Percentiles rank a stretch among this genome's conserved stretches.
These are phyloP conservation scores for Tolypocladium sp. DNA, from an alignment of 2,329 filamentous ascomycete species.

Conservation along the genomic window DNA sequence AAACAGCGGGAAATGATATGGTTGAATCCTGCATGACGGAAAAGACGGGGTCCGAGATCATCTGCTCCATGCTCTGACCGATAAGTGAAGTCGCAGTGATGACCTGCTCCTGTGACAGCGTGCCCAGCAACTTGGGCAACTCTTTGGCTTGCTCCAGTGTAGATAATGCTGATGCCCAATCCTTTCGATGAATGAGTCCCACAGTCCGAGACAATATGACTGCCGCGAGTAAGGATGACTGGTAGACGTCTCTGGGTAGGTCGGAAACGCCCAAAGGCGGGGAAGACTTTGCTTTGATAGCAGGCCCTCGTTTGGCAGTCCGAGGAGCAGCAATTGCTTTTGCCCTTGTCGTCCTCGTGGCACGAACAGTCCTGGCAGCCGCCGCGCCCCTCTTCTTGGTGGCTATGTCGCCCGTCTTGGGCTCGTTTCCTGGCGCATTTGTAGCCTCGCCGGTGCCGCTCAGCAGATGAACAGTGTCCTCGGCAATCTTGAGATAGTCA, in stretches of 20 bases:
- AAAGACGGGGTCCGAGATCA: slow-evolving; percentile 74
- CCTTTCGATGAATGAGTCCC: slow-evolving; percentile 36
- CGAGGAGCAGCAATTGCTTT: slow-evolving; percentile 6
- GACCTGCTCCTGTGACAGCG: slow-evolving; percentile 43
- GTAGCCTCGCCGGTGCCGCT: slow-evolving; percentile 11
- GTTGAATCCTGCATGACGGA: slow-evolving; percentile 89
- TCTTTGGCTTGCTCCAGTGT: slow-evolving; percentile 42
- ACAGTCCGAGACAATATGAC: slow-evolving; percentile 29
- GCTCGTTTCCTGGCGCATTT: background rate
- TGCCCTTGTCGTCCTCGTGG: slow-evolving; percentile 12
- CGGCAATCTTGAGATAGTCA: slow-evolving; percentile 37
- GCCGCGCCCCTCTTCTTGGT: slow-evolving; percentile 6
- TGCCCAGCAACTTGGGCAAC: slow-evolving; percentile 29
- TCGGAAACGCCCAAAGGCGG: slow-evolving; percentile 7
- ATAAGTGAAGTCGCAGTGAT: slow-evolving; percentile 60
- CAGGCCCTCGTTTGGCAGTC: slow-evolving; percentile 2
- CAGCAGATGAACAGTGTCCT: slow-evolving; percentile 32
- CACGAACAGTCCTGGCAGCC: slow-evolving; percentile 13
- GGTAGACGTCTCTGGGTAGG: slow-evolving; percentile 22
- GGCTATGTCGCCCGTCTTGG: background rate
- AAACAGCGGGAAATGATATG: slow-evolving; percentile 71
- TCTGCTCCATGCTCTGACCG: slow-evolving; percentile 59
- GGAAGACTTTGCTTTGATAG: slow-evolving; percentile 11
- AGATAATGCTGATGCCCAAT: slow-evolving; percentile 49
- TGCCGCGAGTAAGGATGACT: slow-evolving; percentile 25